These are phyloP conservation scores for Diddensiella transvaalensis DNA, from an alignment of 805 yeast species.

Conservation along the genomic window DNA sequence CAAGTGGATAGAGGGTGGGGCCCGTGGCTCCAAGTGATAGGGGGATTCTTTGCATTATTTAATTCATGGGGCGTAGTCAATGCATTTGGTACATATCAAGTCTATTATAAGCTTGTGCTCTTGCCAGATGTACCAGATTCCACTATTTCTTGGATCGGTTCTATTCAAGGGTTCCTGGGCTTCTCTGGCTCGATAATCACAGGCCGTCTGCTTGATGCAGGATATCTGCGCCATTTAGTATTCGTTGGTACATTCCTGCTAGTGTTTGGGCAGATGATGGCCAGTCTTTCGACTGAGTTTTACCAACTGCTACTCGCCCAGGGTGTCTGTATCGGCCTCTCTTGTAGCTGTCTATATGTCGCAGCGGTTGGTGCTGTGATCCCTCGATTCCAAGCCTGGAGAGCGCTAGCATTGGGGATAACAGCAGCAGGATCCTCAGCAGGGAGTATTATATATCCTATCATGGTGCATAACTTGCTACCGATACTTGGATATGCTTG, in stretches of 20 bases:
- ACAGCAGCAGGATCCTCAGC: conserved; percentile 49
- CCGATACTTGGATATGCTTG: conserved; percentile 44
- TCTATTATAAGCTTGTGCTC: conserved; percentile 23
- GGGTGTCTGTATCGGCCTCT: conserved; percentile 47
- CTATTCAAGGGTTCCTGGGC: conserved; percentile 30
- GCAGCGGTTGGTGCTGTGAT: conserved; percentile 44
- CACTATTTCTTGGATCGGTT: conserved; percentile 35
- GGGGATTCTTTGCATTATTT: conserved; percentile 19
- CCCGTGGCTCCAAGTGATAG: conserved; percentile 23
- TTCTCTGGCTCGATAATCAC: conserved; percentile 26
- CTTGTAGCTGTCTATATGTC: conserved; percentile 41
- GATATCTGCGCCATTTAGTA: conserved; percentile 21
- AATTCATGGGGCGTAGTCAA: conserved; percentile 26
- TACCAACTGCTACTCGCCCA: conserved; percentile 52
- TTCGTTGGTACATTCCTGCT: conserved; percentile 26
- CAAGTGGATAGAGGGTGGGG: conserved; percentile 19
- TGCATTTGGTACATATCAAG: conserved; percentile 30
- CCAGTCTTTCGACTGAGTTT: conserved; percentile 36
- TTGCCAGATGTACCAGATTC: conserved; percentile 28
- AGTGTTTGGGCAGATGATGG: conserved; percentile 32
- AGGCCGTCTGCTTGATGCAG: conserved; percentile 32
- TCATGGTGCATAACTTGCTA: conserved; percentile 43
- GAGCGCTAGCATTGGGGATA: conserved; percentile 45
- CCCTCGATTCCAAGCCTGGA: conserved; percentile 41
- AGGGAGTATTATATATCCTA: conserved; percentile 48